Base-by-base conservation (phyloP, 176 grass and related monocot genomes). In the Saccharum officinarum region DNA sequence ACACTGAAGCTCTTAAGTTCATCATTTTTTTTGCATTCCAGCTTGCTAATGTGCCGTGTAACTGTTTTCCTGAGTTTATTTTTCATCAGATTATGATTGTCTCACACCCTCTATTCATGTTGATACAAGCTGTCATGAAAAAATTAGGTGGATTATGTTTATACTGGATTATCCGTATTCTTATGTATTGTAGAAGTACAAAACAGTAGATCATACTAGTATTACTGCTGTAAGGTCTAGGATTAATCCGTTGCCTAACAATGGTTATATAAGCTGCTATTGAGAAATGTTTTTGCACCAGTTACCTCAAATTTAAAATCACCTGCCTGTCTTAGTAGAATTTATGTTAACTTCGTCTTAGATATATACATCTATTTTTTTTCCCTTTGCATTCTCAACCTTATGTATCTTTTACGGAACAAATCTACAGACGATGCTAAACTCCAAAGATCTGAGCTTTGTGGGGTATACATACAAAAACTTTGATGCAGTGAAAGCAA, bases 401-500 rank as follows among this genome's bases (percentile, higher is more conserved):
- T 52, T 54, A 40, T n/a, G 15, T 86, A 78, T 31, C 33, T 84
- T 80, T 68, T 83, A 25, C 69, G 46, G 0, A 69, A 69, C 18
- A 60, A 76, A 73, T 79, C 50, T 73, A 22, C 94, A 99, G 97
- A 91, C 55, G 77, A 83, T 94, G 88, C 84, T 94, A 59, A 99
- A 89, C 87, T 80, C 93, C 30, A 94, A 96, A 91, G 97, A 99
- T 91, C 87, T 99, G 69, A 99, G 97, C 72, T 99, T 99, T 89
- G 97, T 99, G 52, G 93, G 97, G 8, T 98, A 98, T 82, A 98
- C 97, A 71, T 98, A 94, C 91, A 98, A 98, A 81, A 99, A 99
- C 79, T 99, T 99, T 49, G 97, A 99, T 89, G 97, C 97, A 42
- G 84, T 99, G 54, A 99, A 99, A 91, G 97, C 90, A 59, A 85